Percentiles rank a stretch among this genome's conserved stretches.
Evolutionary conservation across 352 stramenopile species (phyloP).

Genomic region (Aphanomyces astaci): DNA sequence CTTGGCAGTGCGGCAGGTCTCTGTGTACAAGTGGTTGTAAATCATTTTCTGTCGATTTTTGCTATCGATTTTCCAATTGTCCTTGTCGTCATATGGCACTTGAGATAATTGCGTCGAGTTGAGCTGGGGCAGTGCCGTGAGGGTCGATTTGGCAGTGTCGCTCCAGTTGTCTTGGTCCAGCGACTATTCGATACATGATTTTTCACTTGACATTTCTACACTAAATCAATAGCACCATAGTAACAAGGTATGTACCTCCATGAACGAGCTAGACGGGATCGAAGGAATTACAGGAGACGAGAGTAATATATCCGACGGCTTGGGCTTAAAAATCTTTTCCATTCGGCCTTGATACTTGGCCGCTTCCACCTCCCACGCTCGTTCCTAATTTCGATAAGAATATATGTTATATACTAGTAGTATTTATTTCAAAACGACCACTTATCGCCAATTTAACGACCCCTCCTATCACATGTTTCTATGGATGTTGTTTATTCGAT

Average conservation of each 20-base stretch:
- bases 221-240: too few relatives aligned
- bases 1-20: slow-evolving; percentile 31
- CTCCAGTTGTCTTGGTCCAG: not conserved
- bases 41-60: slow-evolving; percentile 68
- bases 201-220: too few relatives aligned
- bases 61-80: slow-evolving; percentile 71
- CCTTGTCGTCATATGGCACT: slow-evolving; percentile 54
- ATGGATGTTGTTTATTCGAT: too few relatives aligned
- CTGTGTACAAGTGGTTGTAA: slow-evolving; percentile 61
- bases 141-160: not conserved
- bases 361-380: slow-evolving; percentile 54
- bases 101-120: slow-evolving; percentile 15
- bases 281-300: not conserved
- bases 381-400: slow-evolving; percentile 26
- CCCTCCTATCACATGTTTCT: too few relatives aligned
- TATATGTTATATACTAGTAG: too few relatives aligned
- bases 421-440: too few relatives aligned
- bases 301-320: slow-evolving; percentile 17
- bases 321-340: slow-evolving; percentile 56
- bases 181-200: not conserved
- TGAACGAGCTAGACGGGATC: not conserved
- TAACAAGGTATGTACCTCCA: not conserved
- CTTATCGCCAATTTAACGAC: too few relatives aligned
- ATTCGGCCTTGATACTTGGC: slow-evolving; percentile 64
- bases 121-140: slow-evolving; percentile 7